phyloP scores from a whole-genome alignment of 2,329 filamentous ascomycete species.

The Pestalotiopsis sp. region DNA sequence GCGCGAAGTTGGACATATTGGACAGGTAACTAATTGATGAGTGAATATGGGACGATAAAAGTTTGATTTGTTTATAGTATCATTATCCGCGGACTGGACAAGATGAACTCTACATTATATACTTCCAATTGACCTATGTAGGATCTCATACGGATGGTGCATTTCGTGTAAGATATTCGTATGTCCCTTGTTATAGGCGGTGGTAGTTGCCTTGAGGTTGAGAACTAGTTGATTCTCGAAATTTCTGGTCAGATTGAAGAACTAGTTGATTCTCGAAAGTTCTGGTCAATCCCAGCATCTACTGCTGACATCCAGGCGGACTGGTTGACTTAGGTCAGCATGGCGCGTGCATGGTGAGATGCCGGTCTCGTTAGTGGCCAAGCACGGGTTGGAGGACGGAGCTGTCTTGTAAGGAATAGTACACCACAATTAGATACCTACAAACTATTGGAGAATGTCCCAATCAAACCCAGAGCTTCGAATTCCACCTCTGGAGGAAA shows the following conservation, averaged over 20 bases:
- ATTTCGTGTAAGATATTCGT: neutral
- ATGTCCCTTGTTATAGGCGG: neutral
- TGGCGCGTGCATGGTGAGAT: too few species aligned
- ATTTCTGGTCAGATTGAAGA: neutral
- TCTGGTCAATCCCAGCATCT: neutral
- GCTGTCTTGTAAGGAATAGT: too few species aligned
- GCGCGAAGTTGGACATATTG: neutral
- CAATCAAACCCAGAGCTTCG: too few species aligned
- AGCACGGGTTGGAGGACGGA: too few species aligned
- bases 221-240: neutral
- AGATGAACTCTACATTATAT: neutral
- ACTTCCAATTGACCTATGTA: neutral
- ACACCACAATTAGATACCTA: too few species aligned
- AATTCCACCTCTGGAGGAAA: too few species aligned
- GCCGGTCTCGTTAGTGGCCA: too few species aligned
- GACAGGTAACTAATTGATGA: neutral
- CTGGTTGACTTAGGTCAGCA: too few species aligned
- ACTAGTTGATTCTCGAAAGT: conserved; percentile 4
- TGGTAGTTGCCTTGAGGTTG: neutral
- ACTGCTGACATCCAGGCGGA: neutral
- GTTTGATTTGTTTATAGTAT: neutral
- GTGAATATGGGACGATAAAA: neutral
- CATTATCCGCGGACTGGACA: neutral
- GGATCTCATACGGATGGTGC: neutral
- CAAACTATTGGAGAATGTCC: too few species aligned